Base-by-base conservation (phyloP, 495 filamentous ascomycete genomes). In the Trichoderma virens region DNA sequence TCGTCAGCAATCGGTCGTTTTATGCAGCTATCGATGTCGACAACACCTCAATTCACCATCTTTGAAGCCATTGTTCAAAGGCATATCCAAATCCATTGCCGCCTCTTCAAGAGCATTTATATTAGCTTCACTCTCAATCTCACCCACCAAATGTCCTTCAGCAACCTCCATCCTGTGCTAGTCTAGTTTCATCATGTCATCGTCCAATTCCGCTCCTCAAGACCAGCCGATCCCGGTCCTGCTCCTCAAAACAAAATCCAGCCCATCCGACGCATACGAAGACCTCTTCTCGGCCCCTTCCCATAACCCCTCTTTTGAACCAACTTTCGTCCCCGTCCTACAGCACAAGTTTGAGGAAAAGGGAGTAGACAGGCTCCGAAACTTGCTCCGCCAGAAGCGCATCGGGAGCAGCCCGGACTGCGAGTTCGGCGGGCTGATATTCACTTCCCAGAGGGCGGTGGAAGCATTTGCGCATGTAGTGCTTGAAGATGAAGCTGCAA, bases 381-480 rank as follows among this genome's bases (percentile, higher is more conserved):
- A 51, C 2, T 62, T 79, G 4, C 69, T 85, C 32, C 62, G 67
- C n/a, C 67, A 65, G 23, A 69, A 68, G 28, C 59, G 66, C n/a
- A 78, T 83, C 64, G 72, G 68, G 38, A 66, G 25, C 3, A 31
- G 65, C 51, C 35, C 63, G 30, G 72, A 66, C 11, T 66, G 74
- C 61, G 72, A 77, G 65, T 96, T 96, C 74, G 91, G 91, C 14
- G 93, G 90, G 1, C 71, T 97, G 61, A 89, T 97, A 59, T 95
- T 98, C 73, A 98, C 94, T 0, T 96, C 91, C 20, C 95, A 98
- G 71, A 85, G 95, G 23, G 90, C 94, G 6, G 94, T 97, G 13
- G 94, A 97, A 69, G 92, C 86, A 1, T 93, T 96, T 67, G 78
- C 85, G 13, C 71, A 79, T 34, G 78, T 93, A n/a, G 78, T 93